Conservation (phyloP, 2,329 filamentous ascomycete species). For the Lasiodiplodia citricola region DNA sequence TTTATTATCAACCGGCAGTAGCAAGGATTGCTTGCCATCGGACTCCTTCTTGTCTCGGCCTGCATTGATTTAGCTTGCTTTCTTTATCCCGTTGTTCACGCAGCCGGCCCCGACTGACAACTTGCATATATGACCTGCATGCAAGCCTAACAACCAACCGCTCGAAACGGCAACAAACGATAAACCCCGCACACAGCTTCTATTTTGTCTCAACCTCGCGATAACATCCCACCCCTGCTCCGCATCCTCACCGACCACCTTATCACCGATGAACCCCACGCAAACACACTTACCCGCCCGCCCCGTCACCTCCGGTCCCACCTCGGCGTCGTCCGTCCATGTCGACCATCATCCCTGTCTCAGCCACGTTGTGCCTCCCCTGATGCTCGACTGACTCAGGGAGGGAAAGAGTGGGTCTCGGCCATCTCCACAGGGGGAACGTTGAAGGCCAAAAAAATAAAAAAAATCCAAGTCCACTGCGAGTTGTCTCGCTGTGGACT, state of each 20-base stretch:
- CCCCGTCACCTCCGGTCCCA: neutral
- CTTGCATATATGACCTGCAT: neutral
- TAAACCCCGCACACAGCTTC: neutral
- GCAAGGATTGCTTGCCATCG: neutral
- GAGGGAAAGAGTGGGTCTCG: neutral
- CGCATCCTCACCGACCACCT: neutral
- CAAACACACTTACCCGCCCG: neutral
- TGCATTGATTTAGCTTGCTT: neutral
- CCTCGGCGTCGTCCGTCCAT: neutral
- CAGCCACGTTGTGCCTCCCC: neutral
- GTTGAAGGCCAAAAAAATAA: neutral
- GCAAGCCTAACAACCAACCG: neutral
- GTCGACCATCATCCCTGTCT: neutral
- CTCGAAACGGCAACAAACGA: neutral
- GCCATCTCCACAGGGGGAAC: neutral
- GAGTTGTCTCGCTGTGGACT: neutral
- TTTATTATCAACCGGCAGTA: neutral
- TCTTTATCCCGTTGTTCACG: neutral
- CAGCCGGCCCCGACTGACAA: neutral
- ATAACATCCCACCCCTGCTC: neutral
- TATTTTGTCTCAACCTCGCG: neutral
- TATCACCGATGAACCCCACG: neutral
- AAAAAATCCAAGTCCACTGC: neutral
- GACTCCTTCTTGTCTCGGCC: neutral
- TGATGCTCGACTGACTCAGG: neutral